Evolutionary conservation across 768 basidiomycete species (phyloP), one percentile per base, ranked within the genome.

Genomic region (Asterophora parasitica): DNA sequence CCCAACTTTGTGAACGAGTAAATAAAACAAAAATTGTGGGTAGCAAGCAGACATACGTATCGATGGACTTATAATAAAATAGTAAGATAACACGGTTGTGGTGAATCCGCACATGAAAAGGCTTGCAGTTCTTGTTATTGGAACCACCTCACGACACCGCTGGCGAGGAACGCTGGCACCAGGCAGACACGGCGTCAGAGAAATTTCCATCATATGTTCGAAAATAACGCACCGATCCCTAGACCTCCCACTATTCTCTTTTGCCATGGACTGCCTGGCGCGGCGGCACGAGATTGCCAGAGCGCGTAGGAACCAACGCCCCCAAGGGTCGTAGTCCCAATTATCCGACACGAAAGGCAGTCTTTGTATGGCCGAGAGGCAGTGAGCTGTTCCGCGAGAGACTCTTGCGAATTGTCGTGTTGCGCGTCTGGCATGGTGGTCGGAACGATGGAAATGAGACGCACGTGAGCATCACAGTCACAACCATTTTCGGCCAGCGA

Each of bases 271-370:
- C 77, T 79, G 4, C 85, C 85, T 7, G 80, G 83, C 9, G 82
- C 82, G 35, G 71, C 70, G 19, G 74, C 71, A 39, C 86, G 79
- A 20, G 84, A 76, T 69, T 78, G 75, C 61, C 75, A 74, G 20
- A 89, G 63, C 2, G 87, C 85, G 59, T 89, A 88, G 19, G 81
- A 51, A 4, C 88, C 86, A 4, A 80, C 75, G 4, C 75, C 75
- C 16, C 73, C 78, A 4, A 88, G 73, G 1, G 82, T 79, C 26
- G 70, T 79, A 0, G 84, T 77, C 15, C 86, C 85, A 33, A 85
- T 76, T 45, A 88, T 67, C 34, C 78, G 77, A 61, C 88, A 89
- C 1, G 82, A 73, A n/a, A 85, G 57, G 51, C 86, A 89, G 34
- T 88, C 83, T 39, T 72, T 63, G 36, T 57, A 55, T 1, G 43